Base-by-base conservation (phyloP, 345 rosid species). In the Lagerstroemia speciosa region DNA sequence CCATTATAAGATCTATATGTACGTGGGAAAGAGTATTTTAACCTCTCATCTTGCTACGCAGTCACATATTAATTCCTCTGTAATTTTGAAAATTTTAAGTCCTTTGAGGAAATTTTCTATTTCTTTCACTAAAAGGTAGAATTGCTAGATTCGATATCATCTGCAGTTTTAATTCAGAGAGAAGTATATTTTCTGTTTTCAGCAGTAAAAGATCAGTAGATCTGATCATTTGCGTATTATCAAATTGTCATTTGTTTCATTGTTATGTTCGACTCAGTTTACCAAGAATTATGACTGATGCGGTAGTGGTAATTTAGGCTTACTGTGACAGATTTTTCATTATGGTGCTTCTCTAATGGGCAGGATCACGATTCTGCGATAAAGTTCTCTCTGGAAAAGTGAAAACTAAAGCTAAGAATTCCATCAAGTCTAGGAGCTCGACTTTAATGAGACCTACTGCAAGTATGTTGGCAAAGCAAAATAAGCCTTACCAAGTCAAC, bases 391-490 rank as follows among this genome's bases (percentile, higher is more conserved):
- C 40, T 69, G 81, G 78, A 72, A 83, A 74, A 71, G 68, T 67
- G 27, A 87, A 82, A 68, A 40, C 71, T 68, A 81, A 50, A 75
- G 40, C 78, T 24, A 83, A 79, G 77, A 73, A 83, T 32, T 61
- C 68, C 32, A 62, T 15, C 20, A 88, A 82, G 82, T 73, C 90
- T 2, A 87, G 96, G 82, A 77, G 82, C 78, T 95, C 99, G 73
- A 92, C 97, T 74, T 81, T 92, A 80, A 85, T 95, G 98, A 95
- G 86, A 72, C 97, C 97, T 69, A 95, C 99, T 22, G 89, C 87
- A 78, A 88, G 99, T 71, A 74, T 78, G 71, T 78, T 92, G 76
- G 98, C 97, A 26, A 95, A 89, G 82, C 97, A 85, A 82, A 86
- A 80, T 77, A 69, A 40, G 37, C 72, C 74, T 29, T 71, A 75